Conservation (phyloP, 2,329 filamentous ascomycete species). For the Emmonsia crescens region DNA sequence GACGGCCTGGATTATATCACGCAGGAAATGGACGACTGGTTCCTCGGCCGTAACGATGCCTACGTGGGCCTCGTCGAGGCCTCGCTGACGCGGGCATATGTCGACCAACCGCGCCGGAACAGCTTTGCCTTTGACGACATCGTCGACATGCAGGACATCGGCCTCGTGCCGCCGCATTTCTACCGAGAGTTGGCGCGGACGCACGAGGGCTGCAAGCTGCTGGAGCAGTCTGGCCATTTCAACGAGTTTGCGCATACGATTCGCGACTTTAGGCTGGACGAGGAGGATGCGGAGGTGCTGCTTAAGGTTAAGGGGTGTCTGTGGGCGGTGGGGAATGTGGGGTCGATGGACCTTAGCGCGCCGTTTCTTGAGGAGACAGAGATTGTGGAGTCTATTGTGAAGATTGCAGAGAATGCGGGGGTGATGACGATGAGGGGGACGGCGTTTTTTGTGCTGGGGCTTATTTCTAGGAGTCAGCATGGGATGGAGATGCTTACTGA, state of each 20-base stretch:
- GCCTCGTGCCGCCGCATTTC: slow-evolving; percentile 83
- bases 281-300: slow-evolving; percentile 72
- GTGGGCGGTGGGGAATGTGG: slow-evolving; percentile 96
- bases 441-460: slow-evolving; percentile 86
- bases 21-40: slow-evolving; percentile 99
- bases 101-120: slow-evolving; percentile 40
- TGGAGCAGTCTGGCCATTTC: slow-evolving; percentile 91
- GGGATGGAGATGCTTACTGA: slow-evolving; percentile 85
- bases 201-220: slow-evolving; percentile 76
- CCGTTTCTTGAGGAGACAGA: slow-evolving; percentile 86
- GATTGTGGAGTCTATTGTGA: slow-evolving; percentile 75
- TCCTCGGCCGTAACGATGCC: slow-evolving; percentile 89
- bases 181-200: slow-evolving; percentile 92
- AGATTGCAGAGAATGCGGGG: slow-evolving; percentile 76
- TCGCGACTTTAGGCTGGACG: slow-evolving; percentile 72
- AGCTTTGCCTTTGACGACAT: slow-evolving; percentile 44
- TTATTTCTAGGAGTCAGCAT: slow-evolving; percentile 85
- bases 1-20: slow-evolving; percentile 97
- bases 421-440: slow-evolving; percentile 91
- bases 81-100: slow-evolving; percentile 77
- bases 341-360: slow-evolving; percentile 93
- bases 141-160: slow-evolving; percentile 48
- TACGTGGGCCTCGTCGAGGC: slow-evolving; percentile 93
- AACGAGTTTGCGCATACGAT: slow-evolving; percentile 86
- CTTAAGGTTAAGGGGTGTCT: slow-evolving; percentile 93